Evolutionary conservation across 1,139 yeast species (phyloP).

Genomic region (Geotrichum aggregatum): DNA sequence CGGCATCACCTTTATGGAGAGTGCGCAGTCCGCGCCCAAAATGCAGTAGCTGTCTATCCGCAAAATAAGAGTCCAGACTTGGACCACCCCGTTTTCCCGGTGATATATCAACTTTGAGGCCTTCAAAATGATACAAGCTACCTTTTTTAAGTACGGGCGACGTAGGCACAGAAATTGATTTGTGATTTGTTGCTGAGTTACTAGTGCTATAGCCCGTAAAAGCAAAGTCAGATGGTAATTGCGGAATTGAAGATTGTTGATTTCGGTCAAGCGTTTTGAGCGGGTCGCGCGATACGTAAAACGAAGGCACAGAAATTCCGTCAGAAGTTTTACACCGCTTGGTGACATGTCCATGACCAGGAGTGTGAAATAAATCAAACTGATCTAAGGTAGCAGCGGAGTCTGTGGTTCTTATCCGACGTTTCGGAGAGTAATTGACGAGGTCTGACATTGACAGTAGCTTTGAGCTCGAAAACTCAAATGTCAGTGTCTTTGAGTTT

Average conservation of each 20-base stretch:
- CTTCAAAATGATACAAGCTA: not conserved
- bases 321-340: slow-evolving; percentile 1
- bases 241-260: not conserved
- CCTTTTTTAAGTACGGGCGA: not conserved
- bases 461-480: no score
- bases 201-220: no score
- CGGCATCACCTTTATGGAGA: no score
- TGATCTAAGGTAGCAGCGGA: not conserved
- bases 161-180: not conserved
- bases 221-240: not conserved
- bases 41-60: no score
- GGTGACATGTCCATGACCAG: not conserved
- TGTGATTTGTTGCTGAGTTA: not conserved
- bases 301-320: not conserved
- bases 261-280: not conserved
- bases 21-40: no score
- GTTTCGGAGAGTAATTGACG: no score
- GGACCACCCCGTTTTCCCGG: not conserved
- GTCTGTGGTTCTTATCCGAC: not conserved
- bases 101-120: not conserved
- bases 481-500: no score
- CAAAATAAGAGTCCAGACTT: not conserved
- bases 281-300: not conserved
- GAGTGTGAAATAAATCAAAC: no score
- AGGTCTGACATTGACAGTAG: no score